Conservation (phyloP, 495 filamentous ascomycete species). For the Penicillium bialowiezense region DNA sequence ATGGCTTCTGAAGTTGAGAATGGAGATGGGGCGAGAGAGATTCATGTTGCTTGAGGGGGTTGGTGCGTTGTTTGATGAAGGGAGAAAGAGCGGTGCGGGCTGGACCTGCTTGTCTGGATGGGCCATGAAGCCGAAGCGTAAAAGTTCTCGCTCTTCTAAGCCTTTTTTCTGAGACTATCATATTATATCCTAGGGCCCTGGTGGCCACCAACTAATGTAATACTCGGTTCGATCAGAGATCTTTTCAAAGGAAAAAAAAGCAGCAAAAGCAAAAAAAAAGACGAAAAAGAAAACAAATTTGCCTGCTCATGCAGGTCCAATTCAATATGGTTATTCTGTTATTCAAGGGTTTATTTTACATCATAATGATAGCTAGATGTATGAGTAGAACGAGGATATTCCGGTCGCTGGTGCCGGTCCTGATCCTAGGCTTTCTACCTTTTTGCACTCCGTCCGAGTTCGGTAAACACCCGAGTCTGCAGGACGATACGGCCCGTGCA, state of each 20-base stretch:
- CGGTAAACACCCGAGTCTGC: background rate
- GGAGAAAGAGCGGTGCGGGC: constrained; percentile 70
- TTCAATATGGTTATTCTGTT: too few relatives aligned
- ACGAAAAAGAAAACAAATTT: too few relatives aligned
- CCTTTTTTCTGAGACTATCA: background rate
- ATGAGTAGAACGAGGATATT: too few relatives aligned
- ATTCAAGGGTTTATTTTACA: too few relatives aligned
- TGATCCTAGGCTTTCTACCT: too few relatives aligned
- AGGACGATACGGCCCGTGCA: background rate
- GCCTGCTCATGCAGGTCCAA: too few relatives aligned
- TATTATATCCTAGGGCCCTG: constrained; percentile 5
- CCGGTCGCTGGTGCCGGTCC: too few relatives aligned
- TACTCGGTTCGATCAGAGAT: background rate
- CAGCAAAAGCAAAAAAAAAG: background rate
- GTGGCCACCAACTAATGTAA: constrained; percentile 10
- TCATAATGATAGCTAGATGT: too few relatives aligned
- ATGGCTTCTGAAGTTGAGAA: constrained; percentile 84
- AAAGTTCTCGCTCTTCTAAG: constrained; percentile 8
- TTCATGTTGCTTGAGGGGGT: constrained; percentile 72
- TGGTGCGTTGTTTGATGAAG: constrained; percentile 79
- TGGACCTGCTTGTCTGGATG: constrained; percentile 86
- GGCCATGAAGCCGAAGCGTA: constrained; percentile 74
- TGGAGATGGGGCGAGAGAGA: constrained; percentile 71
- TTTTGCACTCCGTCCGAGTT: background rate
- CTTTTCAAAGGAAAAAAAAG: background rate